phyloP scores from a whole-genome alignment of 1,139 yeast genomes.

The Saccharomyces hybrid region DNA sequence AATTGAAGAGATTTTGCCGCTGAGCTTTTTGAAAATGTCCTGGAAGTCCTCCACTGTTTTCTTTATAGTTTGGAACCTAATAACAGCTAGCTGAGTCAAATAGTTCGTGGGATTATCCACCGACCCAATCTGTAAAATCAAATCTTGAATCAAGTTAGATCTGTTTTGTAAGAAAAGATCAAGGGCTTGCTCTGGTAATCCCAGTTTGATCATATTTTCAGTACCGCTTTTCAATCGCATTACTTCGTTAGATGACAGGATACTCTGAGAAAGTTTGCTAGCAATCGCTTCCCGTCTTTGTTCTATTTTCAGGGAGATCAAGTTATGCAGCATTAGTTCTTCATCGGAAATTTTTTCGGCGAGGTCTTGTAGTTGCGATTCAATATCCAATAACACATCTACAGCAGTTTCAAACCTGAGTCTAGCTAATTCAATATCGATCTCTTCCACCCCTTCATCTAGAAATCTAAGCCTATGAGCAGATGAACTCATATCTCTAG shows the following conservation, averaged over 20 bases:
- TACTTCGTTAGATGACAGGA: conserved; percentile 27
- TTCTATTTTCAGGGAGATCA: conserved; percentile 36
- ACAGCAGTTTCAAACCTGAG: conserved; percentile 24
- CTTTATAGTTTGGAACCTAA: conserved; percentile 47
- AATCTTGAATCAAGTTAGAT: conserved; percentile 38
- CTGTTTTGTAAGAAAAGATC: conserved; percentile 42
- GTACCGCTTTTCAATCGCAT: conserved; percentile 32
- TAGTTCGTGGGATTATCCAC: conserved; percentile 49
- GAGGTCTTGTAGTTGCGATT: conserved; percentile 13
- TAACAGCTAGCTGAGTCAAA: conserved; percentile 53
- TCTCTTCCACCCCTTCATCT: conserved; percentile 27
- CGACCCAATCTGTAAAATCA: conserved; percentile 43
- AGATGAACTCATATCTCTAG: conserved; percentile 15
- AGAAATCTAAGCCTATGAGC: conserved; percentile 17
- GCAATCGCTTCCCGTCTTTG: conserved; percentile 31
- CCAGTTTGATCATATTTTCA: conserved; percentile 36
- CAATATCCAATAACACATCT: conserved; percentile 17
- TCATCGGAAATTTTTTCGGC: conserved; percentile 28
- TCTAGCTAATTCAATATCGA: conserved; percentile 26
- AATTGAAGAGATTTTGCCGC: conserved; percentile 34
- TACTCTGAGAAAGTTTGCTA: conserved; percentile 31
- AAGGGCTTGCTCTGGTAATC: conserved; percentile 41
- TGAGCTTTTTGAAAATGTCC: conserved; percentile 36
- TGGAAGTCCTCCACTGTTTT: conserved; percentile 42
- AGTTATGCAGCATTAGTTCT: conserved; percentile 35